These are phyloP conservation scores for Gaeumannomyces tritici DNA, from an alignment of 2,329 filamentous ascomycete genomes.

Conservation along the genomic window DNA sequence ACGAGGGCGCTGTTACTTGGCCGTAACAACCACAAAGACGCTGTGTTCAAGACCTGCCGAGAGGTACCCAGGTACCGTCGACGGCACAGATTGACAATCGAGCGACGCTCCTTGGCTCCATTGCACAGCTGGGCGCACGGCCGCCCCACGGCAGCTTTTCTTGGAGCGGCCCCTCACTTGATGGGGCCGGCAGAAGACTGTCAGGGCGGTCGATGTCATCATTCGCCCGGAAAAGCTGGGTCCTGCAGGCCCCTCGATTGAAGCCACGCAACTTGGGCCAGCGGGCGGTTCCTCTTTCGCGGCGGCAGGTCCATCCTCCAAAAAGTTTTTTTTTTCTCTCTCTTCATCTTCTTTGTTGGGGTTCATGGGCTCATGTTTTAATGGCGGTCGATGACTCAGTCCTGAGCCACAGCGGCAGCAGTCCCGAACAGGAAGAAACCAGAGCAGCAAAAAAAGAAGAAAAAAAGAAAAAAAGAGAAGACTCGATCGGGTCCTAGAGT, in stretches of 20 bases:
- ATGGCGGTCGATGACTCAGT: neutral
- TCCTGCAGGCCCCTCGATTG: neutral
- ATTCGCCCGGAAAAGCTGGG: neutral
- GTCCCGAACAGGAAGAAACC: neutral
- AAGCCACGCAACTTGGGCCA: neutral
- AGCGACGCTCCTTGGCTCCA: neutral
- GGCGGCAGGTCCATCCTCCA: neutral
- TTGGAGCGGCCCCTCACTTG: neutral
- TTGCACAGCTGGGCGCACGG: neutral
- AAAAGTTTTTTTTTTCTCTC: neutral
- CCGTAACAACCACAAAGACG: too few relatives aligned
- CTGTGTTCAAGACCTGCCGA: too few relatives aligned
- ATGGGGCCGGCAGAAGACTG: neutral
- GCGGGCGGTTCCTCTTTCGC: neutral
- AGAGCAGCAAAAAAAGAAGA: too few relatives aligned
- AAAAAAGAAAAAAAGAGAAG: too few relatives aligned
- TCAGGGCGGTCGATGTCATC: neutral
- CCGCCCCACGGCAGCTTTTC: neutral
- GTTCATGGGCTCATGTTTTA: too few relatives aligned
- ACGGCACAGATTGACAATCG: too few relatives aligned
- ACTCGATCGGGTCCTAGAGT: neutral
- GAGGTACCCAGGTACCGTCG: too few relatives aligned
- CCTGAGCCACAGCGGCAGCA: neutral
- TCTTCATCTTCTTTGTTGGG: neutral
- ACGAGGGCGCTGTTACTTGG: too few relatives aligned